These are phyloP conservation scores for Macaranga tanarius DNA, from an alignment of 441 rosid genomes.

Conservation along the genomic window DNA sequence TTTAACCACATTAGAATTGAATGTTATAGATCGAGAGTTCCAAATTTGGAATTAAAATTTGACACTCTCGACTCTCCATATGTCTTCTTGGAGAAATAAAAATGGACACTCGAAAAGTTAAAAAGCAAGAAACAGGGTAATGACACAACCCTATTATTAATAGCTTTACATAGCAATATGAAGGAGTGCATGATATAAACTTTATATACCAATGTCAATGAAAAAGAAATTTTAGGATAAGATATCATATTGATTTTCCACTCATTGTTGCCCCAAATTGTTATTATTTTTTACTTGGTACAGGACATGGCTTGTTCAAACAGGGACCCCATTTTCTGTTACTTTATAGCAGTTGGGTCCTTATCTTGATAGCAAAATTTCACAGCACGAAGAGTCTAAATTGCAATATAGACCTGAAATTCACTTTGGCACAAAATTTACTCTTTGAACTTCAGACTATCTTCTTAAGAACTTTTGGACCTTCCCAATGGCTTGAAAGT, in stretches of 20 bases:
- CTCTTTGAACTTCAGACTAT: background rate
- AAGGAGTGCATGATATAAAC: background rate
- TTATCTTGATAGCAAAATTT: constrained; percentile 19
- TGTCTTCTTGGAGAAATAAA: too few species aligned
- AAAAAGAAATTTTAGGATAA: background rate
- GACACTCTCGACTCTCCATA: too few species aligned
- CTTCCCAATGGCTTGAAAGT: constrained; percentile 4
- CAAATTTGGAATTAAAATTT: too few species aligned
- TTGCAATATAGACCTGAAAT: background rate
- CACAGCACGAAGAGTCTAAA: constrained; percentile 2
- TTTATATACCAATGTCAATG: background rate
- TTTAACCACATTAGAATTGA: too few species aligned
- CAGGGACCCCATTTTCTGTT: background rate
- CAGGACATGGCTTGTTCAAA: too few species aligned
- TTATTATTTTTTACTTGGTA: background rate
- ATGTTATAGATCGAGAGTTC: too few species aligned
- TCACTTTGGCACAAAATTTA: background rate
- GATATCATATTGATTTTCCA: background rate
- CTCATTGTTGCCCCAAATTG: background rate
- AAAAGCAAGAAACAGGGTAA: too few species aligned
- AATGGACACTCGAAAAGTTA: too few species aligned
- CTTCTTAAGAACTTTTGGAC: background rate
- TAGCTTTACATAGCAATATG: too few species aligned
- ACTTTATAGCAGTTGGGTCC: background rate
- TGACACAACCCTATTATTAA: too few species aligned